Evolutionary conservation across 2,329 filamentous ascomycete genomes (phyloP).

Genomic region (Epichloe sp.): DNA sequence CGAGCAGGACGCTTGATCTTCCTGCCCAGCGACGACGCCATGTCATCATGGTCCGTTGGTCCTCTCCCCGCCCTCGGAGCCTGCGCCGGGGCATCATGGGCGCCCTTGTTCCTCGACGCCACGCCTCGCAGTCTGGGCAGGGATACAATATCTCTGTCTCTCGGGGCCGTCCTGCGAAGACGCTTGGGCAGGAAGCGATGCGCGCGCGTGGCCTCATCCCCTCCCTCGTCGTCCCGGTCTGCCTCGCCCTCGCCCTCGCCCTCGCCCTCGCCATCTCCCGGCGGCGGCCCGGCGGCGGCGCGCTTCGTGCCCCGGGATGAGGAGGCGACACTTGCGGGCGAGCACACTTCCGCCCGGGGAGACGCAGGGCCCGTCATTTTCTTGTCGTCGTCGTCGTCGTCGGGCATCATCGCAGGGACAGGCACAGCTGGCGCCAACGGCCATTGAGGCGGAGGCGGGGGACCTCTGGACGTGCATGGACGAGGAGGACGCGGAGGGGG

Average conservation of each 20-base stretch:
- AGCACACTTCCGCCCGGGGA: conserved; percentile 11
- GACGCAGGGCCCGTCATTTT: no score
- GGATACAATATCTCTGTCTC: conserved; percentile 24
- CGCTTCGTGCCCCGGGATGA: conserved; percentile 39
- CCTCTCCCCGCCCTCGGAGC: not conserved
- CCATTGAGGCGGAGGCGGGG: conserved; percentile 13
- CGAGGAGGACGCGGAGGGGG: not conserved
- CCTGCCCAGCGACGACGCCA: not conserved
- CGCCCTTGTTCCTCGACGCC: conserved; percentile 9
- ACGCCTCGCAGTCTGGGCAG: conserved; percentile 19
- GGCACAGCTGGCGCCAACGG: conserved; percentile 8
- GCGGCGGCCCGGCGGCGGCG: conserved; percentile 23
- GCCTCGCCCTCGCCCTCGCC: conserved; percentile 5
- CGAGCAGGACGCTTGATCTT: conserved; percentile 5
- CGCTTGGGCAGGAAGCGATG: conserved; percentile 23
- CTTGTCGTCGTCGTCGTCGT: no score
- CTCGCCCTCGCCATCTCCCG: conserved; percentile 6
- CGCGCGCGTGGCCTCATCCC: conserved; percentile 11
- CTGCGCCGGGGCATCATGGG: not conserved
- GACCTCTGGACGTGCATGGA: conserved; percentile 1
- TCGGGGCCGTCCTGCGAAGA: conserved; percentile 38
- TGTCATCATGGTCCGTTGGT: not conserved
- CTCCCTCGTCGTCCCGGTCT: conserved; percentile 7
- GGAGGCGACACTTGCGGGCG: conserved; percentile 20
- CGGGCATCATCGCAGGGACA: not conserved